Evolutionary conservation across 1,139 yeast genomes (phyloP).

Genomic region (Spathaspora sp.): DNA sequence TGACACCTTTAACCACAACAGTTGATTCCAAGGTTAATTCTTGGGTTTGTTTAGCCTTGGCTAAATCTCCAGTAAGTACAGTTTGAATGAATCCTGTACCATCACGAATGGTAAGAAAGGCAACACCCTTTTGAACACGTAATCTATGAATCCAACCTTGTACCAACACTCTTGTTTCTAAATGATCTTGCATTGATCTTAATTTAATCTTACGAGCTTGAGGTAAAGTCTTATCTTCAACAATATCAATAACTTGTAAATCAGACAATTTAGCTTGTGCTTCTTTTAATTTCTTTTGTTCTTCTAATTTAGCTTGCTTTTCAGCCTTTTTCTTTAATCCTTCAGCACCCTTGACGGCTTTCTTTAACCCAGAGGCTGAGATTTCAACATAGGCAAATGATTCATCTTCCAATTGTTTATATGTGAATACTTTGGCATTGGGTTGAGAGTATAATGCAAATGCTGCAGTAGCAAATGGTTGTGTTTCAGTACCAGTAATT

Average conservation of each 20-base stretch:
- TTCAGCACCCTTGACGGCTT: constrained; percentile 95
- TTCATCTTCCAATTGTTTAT: constrained; percentile 53
- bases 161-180: constrained; percentile 68
- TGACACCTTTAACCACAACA: constrained; percentile 72
- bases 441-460: constrained; percentile 65
- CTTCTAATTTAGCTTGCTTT: constrained; percentile 69
- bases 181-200: constrained; percentile 46
- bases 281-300: constrained; percentile 59
- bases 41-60: constrained; percentile 82
- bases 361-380: constrained; percentile 90
- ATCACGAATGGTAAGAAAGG: constrained; percentile 89
- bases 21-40: constrained; percentile 89
- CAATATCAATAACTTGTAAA: constrained; percentile 67
- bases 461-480: constrained; percentile 82
- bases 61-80: constrained; percentile 86
- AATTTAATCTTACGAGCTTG: constrained; percentile 69
- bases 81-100: constrained; percentile 91
- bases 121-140: constrained; percentile 88
- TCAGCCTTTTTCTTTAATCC: constrained; percentile 87
- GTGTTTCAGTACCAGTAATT: constrained; percentile 57
- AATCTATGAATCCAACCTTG: constrained; percentile 97
- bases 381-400: constrained; percentile 68
- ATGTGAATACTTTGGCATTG: constrained; percentile 63
- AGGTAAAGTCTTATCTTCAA: constrained; percentile 73
- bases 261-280: constrained; percentile 75